Percentiles rank a stretch among this genome's conserved stretches.
These are phyloP conservation scores for Candida vartiovaarae DNA, from an alignment of 805 yeast species.

Conservation along the genomic window DNA sequence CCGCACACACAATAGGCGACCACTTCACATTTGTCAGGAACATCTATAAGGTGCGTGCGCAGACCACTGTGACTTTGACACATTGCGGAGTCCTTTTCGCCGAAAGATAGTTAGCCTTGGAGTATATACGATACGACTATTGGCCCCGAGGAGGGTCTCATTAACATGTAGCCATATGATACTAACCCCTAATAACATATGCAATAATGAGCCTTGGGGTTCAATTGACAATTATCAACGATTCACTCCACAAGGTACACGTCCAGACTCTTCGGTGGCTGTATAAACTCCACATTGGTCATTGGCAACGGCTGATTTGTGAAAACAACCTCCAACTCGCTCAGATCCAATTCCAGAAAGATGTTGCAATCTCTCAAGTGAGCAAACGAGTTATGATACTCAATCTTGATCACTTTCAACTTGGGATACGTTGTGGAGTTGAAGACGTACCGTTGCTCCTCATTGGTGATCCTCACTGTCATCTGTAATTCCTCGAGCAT, in stretches of 20 bases:
- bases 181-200: too few species aligned
- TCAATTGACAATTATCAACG: not conserved
- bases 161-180: too few species aligned
- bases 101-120: too few species aligned
- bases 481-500: constrained; percentile 1
- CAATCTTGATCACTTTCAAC: constrained; percentile 6
- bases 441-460: constrained; percentile 7
- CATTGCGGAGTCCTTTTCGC: too few species aligned
- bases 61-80: too few species aligned
- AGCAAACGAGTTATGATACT: constrained; percentile 15
- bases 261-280: constrained; percentile 5
- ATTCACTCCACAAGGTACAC: constrained; percentile 6
- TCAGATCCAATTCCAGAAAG: constrained; percentile 6
- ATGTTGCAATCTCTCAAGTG: constrained; percentile 17
- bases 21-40: too few species aligned
- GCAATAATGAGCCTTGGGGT: not conserved
- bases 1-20: too few species aligned
- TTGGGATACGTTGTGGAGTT: constrained; percentile 9
- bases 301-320: constrained; percentile 7
- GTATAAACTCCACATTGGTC: constrained; percentile 6
- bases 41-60: too few species aligned
- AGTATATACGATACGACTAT: too few species aligned
- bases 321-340: constrained; percentile 6
- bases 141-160: too few species aligned
- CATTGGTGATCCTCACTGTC: constrained; percentile 2